Base-by-base conservation (phyloP, 305 asterid species). In the Fraxinus sp. region DNA sequence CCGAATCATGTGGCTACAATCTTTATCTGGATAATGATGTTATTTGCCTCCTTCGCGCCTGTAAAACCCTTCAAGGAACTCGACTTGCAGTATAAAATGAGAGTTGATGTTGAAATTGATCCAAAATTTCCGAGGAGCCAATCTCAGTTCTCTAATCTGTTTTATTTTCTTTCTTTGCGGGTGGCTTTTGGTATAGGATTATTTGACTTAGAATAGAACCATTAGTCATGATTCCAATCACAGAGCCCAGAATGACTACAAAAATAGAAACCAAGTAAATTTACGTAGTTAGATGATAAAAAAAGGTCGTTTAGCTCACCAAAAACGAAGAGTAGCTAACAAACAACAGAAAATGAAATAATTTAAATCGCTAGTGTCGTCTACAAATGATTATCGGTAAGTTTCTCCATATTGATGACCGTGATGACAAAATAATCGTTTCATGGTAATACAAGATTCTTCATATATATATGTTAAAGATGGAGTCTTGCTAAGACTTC, bases 141-240 rank as follows among this genome's bases (percentile, higher is more conserved):
- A 70, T 55, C 43, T 75, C 71, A 10, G 71, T 32, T 82, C 83
- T 82, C 91, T 93, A 95, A 79, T 93, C 93, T 1, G 89, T 81
- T 86, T 96, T 94, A 93, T 92, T 94, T 77, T 84, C 93, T 84
- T 91, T 91, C 93, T 81, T 89, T n/a, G 97, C 87, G 9, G 90
- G 73, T 55, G 89, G 89, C 85, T 90, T 92, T 84, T 87, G 92
- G 87, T 96, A 96, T 57, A 85, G 9, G 80, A 91, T 80, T 77
- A 96, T 96, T 84, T 96, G 99, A 72, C 97, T 89, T 85, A 96
- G 87, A 86, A 96, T 94, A 59, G 98, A 88, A 73, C 98, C 98
- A 2, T 96, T 96, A 2, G 96, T 96, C 89, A 90, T 49, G 75
- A 93, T 84, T 68, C 99, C 98, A 57, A 94, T 86, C 37, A 86